These are phyloP conservation scores for Micractinium conductrix DNA, from an alignment of 139 green algal genomes.

Conservation along the genomic window DNA sequence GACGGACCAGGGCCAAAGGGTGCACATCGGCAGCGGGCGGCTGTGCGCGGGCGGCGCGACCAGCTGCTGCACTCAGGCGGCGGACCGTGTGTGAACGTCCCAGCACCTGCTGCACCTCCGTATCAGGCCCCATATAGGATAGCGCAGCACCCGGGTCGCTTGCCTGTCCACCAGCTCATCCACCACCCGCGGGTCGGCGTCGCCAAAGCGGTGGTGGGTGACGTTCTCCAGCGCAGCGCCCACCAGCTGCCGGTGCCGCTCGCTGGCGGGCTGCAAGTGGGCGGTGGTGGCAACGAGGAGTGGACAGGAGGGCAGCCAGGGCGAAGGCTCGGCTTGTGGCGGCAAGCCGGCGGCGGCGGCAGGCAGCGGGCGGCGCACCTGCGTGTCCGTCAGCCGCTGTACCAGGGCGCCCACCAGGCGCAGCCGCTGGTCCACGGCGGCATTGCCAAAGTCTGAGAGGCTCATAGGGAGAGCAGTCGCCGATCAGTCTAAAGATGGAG, in stretches of 20 bases:
- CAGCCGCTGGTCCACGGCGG: neutral
- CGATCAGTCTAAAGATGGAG: no score
- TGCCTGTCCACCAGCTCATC: slow-evolving; percentile 2
- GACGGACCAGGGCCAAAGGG: no score
- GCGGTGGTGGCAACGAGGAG: neutral
- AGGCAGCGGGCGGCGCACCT: neutral
- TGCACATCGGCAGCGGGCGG: no score
- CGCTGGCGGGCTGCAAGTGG: neutral
- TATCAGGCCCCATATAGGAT: no score
- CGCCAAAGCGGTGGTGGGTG: slow-evolving; percentile 18
- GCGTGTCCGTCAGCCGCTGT: neutral
- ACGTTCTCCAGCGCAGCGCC: neutral
- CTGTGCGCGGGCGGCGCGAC: no score
- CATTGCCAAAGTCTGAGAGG: no score
- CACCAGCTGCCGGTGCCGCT: neutral
- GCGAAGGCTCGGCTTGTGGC: neutral
- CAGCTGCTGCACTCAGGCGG: no score
- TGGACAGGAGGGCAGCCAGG: neutral
- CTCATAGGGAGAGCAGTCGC: neutral
- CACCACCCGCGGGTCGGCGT: neutral
- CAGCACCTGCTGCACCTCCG: no score
- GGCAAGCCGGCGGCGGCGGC: neutral
- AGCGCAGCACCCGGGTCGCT: no score
- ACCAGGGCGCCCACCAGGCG: neutral
- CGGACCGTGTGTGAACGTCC: no score